Evolutionary conservation across 2,329 filamentous ascomycete genomes (phyloP), one percentile per base, ranked within the genome.

Genomic region (Aspergillus latus): DNA sequence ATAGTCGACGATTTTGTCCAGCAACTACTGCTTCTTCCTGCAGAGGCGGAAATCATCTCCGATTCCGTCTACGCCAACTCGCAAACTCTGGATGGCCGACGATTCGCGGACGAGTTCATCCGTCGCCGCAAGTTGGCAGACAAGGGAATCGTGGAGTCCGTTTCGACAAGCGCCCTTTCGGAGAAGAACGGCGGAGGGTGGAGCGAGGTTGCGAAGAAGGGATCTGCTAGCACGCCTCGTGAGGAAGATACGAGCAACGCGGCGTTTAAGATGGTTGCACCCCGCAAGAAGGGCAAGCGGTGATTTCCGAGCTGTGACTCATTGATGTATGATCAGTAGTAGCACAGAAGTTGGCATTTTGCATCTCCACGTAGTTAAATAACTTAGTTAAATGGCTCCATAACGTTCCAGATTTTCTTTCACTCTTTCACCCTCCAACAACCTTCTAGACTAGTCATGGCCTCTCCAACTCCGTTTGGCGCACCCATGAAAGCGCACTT

Each of bases 121-220:
- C 89, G 92, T 34, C 91, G 93, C 66, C 93, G 92, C 77, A 95
- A 89, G 80, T 84, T 95, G 1, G 93, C 94, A 0, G 93, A 97
- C 65, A 94, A 92, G 78, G 94, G 94, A 39, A 84, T 97, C 40
- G 81, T 96, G 15, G 88, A 89, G 53, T 81, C 85, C 13, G 80
- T 83, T 47, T 81, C 76, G 49, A 76, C 78, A 36, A 82, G 77
- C 53, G 82, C 84, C 2, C 81, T 78, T 34, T 76, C 68, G 5
- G 78, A 79, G 62, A 78, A 76, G 63, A 78, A 76, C 28, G 77
- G 80, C 28, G 87, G 89, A 54, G 93, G 93, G 16, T 99, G 94
- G 94, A 96, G 83, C 65, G 94, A 97, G 76, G 94, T 99, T 51
- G 94, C 94, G 1, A 97, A 97, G 86, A 97, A 97, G 81, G 88